Conservation (phyloP, 2,329 filamentous ascomycete genomes). For the Monosporascus sp. region DNA sequence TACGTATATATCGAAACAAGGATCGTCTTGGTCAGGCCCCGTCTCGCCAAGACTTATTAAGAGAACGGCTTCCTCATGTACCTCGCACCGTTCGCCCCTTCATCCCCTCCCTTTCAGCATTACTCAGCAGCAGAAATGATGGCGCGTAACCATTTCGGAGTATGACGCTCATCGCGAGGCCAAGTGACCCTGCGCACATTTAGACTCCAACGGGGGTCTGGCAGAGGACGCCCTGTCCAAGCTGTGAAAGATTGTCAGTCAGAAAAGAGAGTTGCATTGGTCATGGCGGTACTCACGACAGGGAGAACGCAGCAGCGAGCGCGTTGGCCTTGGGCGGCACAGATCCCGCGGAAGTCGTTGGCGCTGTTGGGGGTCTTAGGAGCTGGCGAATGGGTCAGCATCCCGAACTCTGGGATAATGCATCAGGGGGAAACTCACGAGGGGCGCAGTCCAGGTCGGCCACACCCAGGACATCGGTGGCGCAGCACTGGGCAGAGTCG, state of each 20-base stretch:
- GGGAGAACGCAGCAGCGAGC: slow-evolving; percentile 49
- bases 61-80: no score
- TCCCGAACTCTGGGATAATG: background rate
- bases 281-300: slow-evolving; percentile 26
- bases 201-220: slow-evolving; percentile 21
- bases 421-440: slow-evolving; percentile 21
- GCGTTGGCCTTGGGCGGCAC: slow-evolving; percentile 36
- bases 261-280: background rate
- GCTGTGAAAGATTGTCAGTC: slow-evolving; percentile 11
- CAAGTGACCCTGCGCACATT: no score
- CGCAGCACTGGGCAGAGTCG: slow-evolving; percentile 50
- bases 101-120: no score
- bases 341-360: slow-evolving; percentile 38
- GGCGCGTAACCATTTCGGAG: no score
- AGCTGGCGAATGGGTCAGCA: slow-evolving; percentile 20
- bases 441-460: slow-evolving; percentile 42
- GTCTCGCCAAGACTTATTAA: no score
- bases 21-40: no score
- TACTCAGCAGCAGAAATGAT: no score
- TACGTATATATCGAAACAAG: no score
- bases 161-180: no score
- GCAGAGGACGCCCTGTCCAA: slow-evolving; percentile 29
- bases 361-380: slow-evolving; percentile 30
- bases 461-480: slow-evolving; percentile 50
- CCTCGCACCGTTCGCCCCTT: no score